Base-by-base conservation (phyloP, 2,329 filamentous ascomycete species). In the Nakataea oryzae region DNA sequence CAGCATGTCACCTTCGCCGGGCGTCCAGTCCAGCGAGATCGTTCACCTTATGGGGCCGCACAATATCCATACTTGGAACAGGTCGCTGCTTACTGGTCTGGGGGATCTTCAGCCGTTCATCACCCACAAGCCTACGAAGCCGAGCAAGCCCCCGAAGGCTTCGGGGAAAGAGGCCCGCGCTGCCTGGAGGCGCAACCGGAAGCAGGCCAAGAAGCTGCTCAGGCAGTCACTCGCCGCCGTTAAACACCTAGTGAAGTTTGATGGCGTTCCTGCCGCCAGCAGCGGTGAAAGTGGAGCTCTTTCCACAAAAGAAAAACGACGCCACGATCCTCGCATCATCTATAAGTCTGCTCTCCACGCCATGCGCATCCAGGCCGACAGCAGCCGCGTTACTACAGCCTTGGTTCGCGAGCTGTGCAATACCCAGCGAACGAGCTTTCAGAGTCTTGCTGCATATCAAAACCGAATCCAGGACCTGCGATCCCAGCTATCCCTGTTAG, bases 401-500 rank as follows among this genome's bases (percentile, higher is more conserved):
- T 60, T 67, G 3, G 61, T 65, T 26, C 50, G 24, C 27, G 54
- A 57, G 13, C 57, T 66, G 3, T 63, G 65, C 60, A 34, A 54
- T 13, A 57, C 58, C 17, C 55, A 64, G 56, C 64, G 65, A 17
- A 12, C 5, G 17, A 50, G 27, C 57, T 66, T 62, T 28, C 62
- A 62, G 56, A 65, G 62, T 50, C 57, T 67, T 13, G 65, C 63
- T 0, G 64, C 66, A 6, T 67, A 66, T 61, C 64, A 67, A 61
- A 26, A 26, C 27, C 59, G 58, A 54, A 57, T 66, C 24, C 61
- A 61, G n/a, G 58, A 57, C 13, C 60, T 59, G 21, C 63, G 64
- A 12, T 61, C 59, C n/a, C 60, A 60, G 11, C 65, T 67, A 6
- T 27, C 56, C 13, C 41, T 62, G 6, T 60, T 67, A 21, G 57